Base-by-base conservation (phyloP, 2,329 filamentous ascomycete genomes). In the Lecanicillium sp. region DNA sequence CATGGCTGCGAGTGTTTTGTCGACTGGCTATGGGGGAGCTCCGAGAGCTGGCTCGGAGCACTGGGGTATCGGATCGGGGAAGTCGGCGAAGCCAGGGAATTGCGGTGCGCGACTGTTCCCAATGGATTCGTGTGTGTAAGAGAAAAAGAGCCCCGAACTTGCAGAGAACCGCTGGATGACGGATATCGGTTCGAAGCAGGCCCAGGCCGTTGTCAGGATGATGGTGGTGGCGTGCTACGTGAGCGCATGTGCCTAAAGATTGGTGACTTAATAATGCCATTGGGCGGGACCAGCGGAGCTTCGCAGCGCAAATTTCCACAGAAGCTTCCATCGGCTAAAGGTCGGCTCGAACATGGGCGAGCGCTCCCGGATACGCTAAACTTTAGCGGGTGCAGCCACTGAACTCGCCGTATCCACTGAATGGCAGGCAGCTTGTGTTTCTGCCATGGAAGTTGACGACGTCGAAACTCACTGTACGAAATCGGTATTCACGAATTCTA, bases 231-330 rank as follows among this genome's bases (percentile, higher is more conserved):
- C 44, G 44, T 46, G 44, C 44, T 39, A 46, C 27, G 44, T 41
- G 26, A 33, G 27, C 44, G 39, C 39, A 44, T 43, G 39, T 38
- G 47, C 33, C 32, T 37, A 43, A 38, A 20, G n/a, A 42, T 57
- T 54, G n/a, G n/a, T n/a, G 58, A 59, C 56, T 62, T 60, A 62
- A 58, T 59, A 61, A 63, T 61, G 53, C 54, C 52, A 32, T 17
- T 40, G 26, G 37, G 51, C 38, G 52, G 54, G 52, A 37, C 38
- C 39, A 45, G 37, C 44, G 47, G 14, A 51, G 45, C 49, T 46
- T 45, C 40, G 48, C 30, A 7, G 52, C 49, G 40, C 56, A 60
- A 62, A 59, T 53, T 59, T 57, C 54, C 49, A 54, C 53, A 60
- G 60, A 58, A 60, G 57, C 56, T 62, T 60, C 60, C 50, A 59